Evolutionary conservation across 257 asterid species (phyloP).

Genomic region (Coffea eugenioides): DNA sequence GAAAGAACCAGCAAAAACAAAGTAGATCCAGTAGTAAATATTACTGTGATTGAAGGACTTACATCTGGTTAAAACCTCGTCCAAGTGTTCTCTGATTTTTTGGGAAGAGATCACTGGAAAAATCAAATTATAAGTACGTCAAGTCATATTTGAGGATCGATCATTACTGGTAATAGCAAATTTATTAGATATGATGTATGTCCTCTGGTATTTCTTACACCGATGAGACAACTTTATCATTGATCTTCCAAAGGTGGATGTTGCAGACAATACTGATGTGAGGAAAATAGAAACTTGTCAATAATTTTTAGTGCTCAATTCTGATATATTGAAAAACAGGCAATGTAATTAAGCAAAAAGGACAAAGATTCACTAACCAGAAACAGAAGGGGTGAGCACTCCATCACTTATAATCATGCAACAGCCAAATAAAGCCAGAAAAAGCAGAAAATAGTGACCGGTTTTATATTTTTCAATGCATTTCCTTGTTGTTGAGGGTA

Average conservation of each 20-base stretch:
- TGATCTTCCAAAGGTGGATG: slow-evolving; percentile 70
- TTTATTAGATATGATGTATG: background rate
- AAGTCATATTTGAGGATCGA: background rate
- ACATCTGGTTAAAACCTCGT: slow-evolving; percentile 55
- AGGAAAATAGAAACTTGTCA: slow-evolving; percentile 12
- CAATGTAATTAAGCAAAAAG: background rate
- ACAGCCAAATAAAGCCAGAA: slow-evolving; percentile 84
- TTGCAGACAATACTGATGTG: slow-evolving; percentile 72
- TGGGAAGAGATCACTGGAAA: slow-evolving; percentile 57
- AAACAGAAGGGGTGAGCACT: slow-evolving; percentile 87
- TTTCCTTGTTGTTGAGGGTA: slow-evolving; percentile 64
- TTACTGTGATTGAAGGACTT: slow-evolving; percentile 28
- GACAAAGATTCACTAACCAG: slow-evolving; percentile 46
- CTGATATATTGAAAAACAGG: background rate
- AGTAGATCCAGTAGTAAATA: slow-evolving; percentile 1
- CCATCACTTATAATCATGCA: slow-evolving; percentile 90
- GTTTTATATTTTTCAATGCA: slow-evolving; percentile 64
- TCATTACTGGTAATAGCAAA: background rate
- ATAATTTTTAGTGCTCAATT: background rate
- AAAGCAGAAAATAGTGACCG: slow-evolving; percentile 61
- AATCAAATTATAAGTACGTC: slow-evolving; percentile 15
- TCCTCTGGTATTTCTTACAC: slow-evolving; percentile 42
- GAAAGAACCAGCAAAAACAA: background rate
- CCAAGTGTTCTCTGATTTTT: slow-evolving; percentile 42
- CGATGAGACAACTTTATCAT: slow-evolving; percentile 55